Conservation (phyloP, 1,284 basidiomycete genomes). For the Moesziomyces aphidis region DNA sequence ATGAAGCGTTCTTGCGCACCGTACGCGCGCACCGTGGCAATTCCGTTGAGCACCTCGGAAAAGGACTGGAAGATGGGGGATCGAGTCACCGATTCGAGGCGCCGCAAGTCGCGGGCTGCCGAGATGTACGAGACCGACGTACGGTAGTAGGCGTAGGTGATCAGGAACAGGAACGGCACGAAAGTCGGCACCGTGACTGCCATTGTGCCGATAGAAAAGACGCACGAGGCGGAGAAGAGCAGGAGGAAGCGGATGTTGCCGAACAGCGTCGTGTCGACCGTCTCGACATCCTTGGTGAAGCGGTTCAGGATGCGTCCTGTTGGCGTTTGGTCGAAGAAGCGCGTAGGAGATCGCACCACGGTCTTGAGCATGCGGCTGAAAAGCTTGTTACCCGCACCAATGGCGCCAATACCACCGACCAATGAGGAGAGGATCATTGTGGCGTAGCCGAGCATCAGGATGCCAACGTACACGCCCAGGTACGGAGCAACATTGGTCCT, state of each 20-base stretch:
- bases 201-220: conserved; percentile 63
- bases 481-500: conserved; percentile 23
- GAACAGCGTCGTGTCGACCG: conserved; percentile 70
- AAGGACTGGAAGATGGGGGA: conserved; percentile 68
- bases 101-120: conserved; percentile 70
- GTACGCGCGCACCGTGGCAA: conserved; percentile 71
- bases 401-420: neutral
- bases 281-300: conserved; percentile 70
- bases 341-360: conserved; percentile 53
- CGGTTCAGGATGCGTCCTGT: conserved; percentile 72
- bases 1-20: conserved; percentile 71
- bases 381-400: conserved; percentile 45
- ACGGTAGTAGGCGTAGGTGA: conserved; percentile 69
- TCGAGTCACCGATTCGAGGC: conserved; percentile 63
- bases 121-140: conserved; percentile 70
- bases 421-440: conserved; percentile 5
- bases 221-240: conserved; percentile 61
- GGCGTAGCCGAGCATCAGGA: conserved; percentile 2
- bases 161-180: conserved; percentile 68
- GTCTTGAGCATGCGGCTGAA: conserved; percentile 50
- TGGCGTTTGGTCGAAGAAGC: conserved; percentile 59
- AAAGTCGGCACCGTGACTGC: conserved; percentile 66
- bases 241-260: conserved; percentile 23
- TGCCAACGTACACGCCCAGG: conserved; percentile 15
- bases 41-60: conserved; percentile 68